Evolutionary conservation across 2,329 filamentous ascomycete genomes (phyloP).

Genomic region (Fusarium annulatum): DNA sequence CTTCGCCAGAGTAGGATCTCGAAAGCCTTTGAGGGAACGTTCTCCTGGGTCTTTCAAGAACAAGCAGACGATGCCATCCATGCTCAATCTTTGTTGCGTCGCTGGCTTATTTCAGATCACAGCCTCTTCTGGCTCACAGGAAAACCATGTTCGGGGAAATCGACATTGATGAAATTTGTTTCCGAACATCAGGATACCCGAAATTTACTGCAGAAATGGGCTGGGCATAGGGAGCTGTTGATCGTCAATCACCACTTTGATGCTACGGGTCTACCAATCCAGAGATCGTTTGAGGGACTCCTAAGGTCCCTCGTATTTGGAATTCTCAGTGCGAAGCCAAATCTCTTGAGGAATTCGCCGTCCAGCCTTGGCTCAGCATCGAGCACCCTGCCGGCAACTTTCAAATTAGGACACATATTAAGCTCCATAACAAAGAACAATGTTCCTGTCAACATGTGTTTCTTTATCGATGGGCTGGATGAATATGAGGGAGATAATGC

Average conservation of each 20-base stretch:
- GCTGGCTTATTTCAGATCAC: neutral
- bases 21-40: neutral
- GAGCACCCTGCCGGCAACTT: neutral
- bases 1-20: neutral
- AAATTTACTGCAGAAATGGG: neutral
- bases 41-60: neutral
- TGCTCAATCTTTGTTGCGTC: neutral
- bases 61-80: neutral
- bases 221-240: neutral
- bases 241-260: constrained; percentile 10
- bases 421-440: neutral
- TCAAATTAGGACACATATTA: neutral
- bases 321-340: constrained; percentile 11
- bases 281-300: constrained; percentile 10
- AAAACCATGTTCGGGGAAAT: constrained; percentile 16
- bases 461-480: constrained; percentile 38
- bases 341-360: neutral
- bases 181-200: neutral
- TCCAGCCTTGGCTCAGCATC: neutral
- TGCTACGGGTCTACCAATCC: neutral
- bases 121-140: constrained; percentile 19
- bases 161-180: constrained; percentile 23
- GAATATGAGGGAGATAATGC: constrained; percentile 27
- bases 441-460: constrained; percentile 5
- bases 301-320: constrained; percentile 20